phyloP scores from a whole-genome alignment of 257 asterid species.

The Solanum rostratum region DNA sequence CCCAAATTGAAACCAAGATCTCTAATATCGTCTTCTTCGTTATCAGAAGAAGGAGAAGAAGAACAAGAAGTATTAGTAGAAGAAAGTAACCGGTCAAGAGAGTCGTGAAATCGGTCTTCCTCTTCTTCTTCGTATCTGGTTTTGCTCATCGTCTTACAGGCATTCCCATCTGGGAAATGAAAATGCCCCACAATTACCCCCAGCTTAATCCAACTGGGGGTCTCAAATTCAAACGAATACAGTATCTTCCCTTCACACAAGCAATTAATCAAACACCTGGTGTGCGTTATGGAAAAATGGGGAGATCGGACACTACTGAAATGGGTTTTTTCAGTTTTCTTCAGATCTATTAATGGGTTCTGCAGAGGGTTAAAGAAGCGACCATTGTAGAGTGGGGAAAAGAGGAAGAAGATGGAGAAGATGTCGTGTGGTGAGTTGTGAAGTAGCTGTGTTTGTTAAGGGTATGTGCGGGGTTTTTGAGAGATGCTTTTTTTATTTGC shows the following conservation, averaged over 20 bases:
- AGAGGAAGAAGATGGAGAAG: constrained; percentile 10
- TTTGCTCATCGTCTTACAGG: constrained; percentile 48
- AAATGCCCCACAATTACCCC: constrained; percentile 28
- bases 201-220: constrained; percentile 25
- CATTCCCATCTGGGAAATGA: constrained; percentile 5
- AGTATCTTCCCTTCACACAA: neutral
- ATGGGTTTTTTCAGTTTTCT: constrained; percentile 7
- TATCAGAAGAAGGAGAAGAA: neutral
- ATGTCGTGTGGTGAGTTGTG: constrained; percentile 6
- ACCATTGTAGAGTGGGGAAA: neutral
- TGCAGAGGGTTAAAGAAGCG: neutral
- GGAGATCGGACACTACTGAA: neutral
- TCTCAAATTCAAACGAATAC: neutral
- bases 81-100: constrained; percentile 8
- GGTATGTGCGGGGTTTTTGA: neutral
- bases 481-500: neutral
- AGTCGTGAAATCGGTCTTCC: constrained; percentile 1
- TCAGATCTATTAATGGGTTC: constrained; percentile 46
- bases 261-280: neutral
- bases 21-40: neutral
- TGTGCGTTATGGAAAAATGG: neutral
- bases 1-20: neutral
- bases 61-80: constrained; percentile 11
- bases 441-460: neutral
- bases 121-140: constrained; percentile 14